Percentiles rank a stretch among this genome's conserved stretches.
phyloP scores from a whole-genome alignment of 2,329 filamentous ascomycete species.

The Macrophomina phaseolina region DNA sequence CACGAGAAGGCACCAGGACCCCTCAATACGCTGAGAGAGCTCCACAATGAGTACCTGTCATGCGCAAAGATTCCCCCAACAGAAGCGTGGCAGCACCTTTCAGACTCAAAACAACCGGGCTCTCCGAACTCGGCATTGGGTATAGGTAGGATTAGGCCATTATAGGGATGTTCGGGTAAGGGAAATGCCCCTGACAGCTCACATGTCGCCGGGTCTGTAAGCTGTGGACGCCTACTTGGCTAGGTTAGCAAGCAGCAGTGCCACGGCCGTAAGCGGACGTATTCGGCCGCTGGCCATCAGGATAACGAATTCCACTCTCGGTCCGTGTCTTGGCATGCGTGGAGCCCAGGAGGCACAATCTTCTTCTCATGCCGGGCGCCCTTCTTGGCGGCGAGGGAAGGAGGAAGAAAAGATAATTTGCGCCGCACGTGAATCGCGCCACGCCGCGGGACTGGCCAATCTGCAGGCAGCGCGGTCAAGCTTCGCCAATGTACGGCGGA shows the following conservation, averaged over 20 bases:
- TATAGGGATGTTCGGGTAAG: background rate
- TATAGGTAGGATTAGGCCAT: too few species aligned
- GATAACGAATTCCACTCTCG: background rate
- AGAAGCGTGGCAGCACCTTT: too few species aligned
- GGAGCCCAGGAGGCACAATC: too few species aligned
- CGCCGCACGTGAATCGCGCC: background rate
- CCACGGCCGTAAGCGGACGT: background rate
- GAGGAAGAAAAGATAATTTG: background rate
- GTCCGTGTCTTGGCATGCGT: background rate
- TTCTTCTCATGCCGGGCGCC: background rate
- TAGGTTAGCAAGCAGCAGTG: background rate
- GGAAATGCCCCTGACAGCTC: background rate
- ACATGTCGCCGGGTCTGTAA: background rate
- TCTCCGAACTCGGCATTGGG: too few species aligned
- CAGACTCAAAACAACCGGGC: too few species aligned
- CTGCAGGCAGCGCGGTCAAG: background rate
- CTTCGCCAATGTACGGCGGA: conserved; percentile 8
- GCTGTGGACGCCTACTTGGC: background rate
- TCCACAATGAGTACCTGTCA: too few species aligned
- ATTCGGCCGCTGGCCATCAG: background rate
- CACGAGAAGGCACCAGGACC: too few species aligned
- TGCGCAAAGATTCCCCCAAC: too few species aligned
- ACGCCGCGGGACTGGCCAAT: background rate
- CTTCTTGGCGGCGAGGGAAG: background rate
- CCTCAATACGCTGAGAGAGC: too few species aligned